Base-by-base conservation (phyloP, 768 basidiomycete genomes). In the Pleurotus giganteus region DNA sequence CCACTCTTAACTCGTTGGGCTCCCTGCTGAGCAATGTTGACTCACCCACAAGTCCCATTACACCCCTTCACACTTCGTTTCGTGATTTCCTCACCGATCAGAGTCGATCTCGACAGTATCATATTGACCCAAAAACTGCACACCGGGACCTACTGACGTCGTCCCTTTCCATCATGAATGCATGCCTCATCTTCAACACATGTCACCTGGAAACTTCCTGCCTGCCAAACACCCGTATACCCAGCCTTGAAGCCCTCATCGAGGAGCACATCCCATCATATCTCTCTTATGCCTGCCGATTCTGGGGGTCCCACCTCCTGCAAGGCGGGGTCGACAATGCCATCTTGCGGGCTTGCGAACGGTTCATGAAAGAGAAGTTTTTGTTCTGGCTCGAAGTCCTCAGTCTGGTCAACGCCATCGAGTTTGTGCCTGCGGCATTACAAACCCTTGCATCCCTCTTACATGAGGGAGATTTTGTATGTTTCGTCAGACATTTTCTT, bases 331-430 rank as follows among this genome's bases (percentile, higher is more conserved):
- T 59, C 50, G 2, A 37, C 19, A 28, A 32, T 21, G 21, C 42
- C 53, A 11, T 61, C 56, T 42, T 60, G 17, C 52, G 50, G 3
- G 50, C 61, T 2, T 23, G 66, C 9, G 59, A 55, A 4, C 32
- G 49, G 3, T 67, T 73, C 52, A 54, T 65, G 26, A 46, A 65
- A 36, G 26, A 51, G 0, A 57, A 58, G 12, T 59, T 75, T 2
- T 60, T 75, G 4, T 73, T 65, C 50, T 76, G 74, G 74, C 53
- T 76, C 9, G 75, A 76, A 46, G 67, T 65, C 6, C 60, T 76
- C 17, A 66, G 63, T 39, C 28, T 68, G 13, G 45, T 55, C 6
- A 53, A 57, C n/a, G 44, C 58, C 15, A 46, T 63, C 9, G 11
- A 51, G 11, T n/a, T 51, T 13, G 68, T 59, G 7, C 53, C 31